phyloP scores from a whole-genome alignment of 106 monocot species.

The Alisma plantagoaquatica region DNA sequence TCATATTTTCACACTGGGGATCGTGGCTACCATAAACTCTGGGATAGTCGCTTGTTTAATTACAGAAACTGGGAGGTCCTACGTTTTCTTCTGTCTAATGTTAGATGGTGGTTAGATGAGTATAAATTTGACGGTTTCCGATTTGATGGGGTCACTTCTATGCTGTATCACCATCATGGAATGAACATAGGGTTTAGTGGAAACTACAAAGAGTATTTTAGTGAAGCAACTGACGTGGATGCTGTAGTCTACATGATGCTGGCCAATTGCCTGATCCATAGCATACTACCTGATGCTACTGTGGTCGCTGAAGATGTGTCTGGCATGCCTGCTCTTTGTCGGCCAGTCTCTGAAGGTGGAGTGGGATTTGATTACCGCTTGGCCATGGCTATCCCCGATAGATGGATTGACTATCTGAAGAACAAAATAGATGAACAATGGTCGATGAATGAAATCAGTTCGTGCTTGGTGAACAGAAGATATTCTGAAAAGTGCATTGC shows the following conservation, averaged over 20 bases:
- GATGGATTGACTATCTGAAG: constrained; percentile 86
- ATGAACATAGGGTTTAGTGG: constrained; percentile 76
- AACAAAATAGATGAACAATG: constrained; percentile 66
- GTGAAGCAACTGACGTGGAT: constrained; percentile 72
- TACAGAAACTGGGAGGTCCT: constrained; percentile 96
- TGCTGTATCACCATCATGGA: constrained; percentile 97
- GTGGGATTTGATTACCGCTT: constrained; percentile 83
- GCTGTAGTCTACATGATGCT: constrained; percentile 94
- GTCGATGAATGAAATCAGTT: constrained; percentile 72
- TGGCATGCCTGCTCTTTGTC: constrained; percentile 77
- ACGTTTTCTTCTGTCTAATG: constrained; percentile 80
- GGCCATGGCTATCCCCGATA: constrained; percentile 94
- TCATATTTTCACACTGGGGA: constrained; percentile 87
- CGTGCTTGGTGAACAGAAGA: constrained; percentile 70
- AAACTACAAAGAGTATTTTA: constrained; percentile 74
- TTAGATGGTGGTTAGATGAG: constrained; percentile 91
- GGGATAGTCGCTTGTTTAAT: constrained; percentile 93
- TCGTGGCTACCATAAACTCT: constrained; percentile 81
- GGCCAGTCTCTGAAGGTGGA: constrained; percentile 69
- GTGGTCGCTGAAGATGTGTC: constrained; percentile 95
- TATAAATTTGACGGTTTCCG: constrained; percentile 91
- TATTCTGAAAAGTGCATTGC: constrained; percentile 79
- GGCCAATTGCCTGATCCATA: constrained; percentile 58
- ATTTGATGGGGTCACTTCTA: constrained; percentile 96
- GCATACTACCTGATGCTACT: constrained; percentile 64